Percentiles rank a stretch among this genome's conserved stretches.
phyloP scores from a whole-genome alignment of 495 filamentous ascomycete species.

The Hypoxylon cercidicola region DNA sequence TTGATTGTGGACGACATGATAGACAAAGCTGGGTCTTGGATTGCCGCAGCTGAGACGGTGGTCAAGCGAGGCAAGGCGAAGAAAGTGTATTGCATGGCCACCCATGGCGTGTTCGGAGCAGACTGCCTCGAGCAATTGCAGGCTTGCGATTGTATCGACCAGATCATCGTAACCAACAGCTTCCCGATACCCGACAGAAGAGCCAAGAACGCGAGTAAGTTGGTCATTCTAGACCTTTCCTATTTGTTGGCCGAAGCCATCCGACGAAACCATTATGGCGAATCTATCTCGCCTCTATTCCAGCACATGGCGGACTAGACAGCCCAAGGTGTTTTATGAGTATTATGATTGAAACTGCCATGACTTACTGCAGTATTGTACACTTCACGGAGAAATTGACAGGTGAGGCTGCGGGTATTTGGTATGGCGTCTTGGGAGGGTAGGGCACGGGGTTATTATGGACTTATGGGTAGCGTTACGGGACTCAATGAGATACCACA shows the following conservation, averaged over 20 bases:
- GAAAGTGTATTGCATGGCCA: slow-evolving; percentile 97
- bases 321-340: slow-evolving; percentile 25
- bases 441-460: slow-evolving; percentile 24
- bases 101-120: slow-evolving; percentile 91
- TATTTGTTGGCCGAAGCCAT: slow-evolving; percentile 91
- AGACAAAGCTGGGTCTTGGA: slow-evolving; percentile 96
- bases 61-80: slow-evolving; percentile 91
- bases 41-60: slow-evolving; percentile 97
- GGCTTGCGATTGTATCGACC: slow-evolving; percentile 88
- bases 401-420: slow-evolving; percentile 36
- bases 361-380: slow-evolving; percentile 30
- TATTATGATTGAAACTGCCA: slow-evolving; percentile 42
- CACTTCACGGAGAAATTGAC: slow-evolving; percentile 33
- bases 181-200: slow-evolving; percentile 86
- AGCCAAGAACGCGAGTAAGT: slow-evolving; percentile 76
- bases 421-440: slow-evolving; percentile 41
- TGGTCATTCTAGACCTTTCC: slow-evolving; percentile 88
- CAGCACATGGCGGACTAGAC: slow-evolving; percentile 71
- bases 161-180: slow-evolving; percentile 95
- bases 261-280: slow-evolving; percentile 90
- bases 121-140: slow-evolving; percentile 92
- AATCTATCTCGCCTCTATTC: slow-evolving; percentile 88
- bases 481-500: slow-evolving; percentile 42
- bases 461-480: slow-evolving; percentile 32
- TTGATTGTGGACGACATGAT: slow-evolving; percentile 99